phyloP scores from a whole-genome alignment of 2,329 filamentous ascomycete genomes.

The Rhinocladiella similis region DNA sequence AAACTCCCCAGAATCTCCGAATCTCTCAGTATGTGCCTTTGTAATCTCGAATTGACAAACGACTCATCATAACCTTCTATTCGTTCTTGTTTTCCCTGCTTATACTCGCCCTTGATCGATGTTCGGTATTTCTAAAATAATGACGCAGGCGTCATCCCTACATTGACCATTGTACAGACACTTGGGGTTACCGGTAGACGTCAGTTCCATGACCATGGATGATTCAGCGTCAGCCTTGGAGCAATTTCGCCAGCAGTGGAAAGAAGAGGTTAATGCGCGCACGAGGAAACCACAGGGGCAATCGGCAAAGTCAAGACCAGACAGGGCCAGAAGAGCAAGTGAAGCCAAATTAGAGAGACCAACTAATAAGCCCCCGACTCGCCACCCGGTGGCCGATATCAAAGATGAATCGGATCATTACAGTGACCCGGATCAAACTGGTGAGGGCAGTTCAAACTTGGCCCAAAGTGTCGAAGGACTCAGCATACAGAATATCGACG shows the following conservation, averaged over 20 bases:
- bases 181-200: background rate
- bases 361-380: slow-evolving; percentile 39
- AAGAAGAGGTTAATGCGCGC: slow-evolving; percentile 69
- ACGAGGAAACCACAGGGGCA: slow-evolving; percentile 18
- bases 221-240: slow-evolving; percentile 56
- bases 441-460: slow-evolving; percentile 29
- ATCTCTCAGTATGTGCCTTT: background rate
- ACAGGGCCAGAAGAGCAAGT: slow-evolving; percentile 19
- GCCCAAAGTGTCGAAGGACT: slow-evolving; percentile 39
- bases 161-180: background rate
- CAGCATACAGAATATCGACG: slow-evolving; percentile 36
- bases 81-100: background rate
- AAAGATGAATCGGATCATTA: slow-evolving; percentile 39
- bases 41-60: background rate
- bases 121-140: background rate
- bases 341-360: slow-evolving; percentile 25
- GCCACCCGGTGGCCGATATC: slow-evolving; percentile 39
- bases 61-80: background rate
- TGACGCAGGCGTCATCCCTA: background rate
- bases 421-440: slow-evolving; percentile 32
- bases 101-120: too few relatives aligned
- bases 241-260: slow-evolving; percentile 82
- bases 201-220: slow-evolving; percentile 14
- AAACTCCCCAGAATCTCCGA: background rate
- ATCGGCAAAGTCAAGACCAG: background rate